Evolutionary conservation across 176 grass and related monocot species (phyloP), one percentile per base, ranked within the genome.

Genomic region (Tuctoria greenei): DNA sequence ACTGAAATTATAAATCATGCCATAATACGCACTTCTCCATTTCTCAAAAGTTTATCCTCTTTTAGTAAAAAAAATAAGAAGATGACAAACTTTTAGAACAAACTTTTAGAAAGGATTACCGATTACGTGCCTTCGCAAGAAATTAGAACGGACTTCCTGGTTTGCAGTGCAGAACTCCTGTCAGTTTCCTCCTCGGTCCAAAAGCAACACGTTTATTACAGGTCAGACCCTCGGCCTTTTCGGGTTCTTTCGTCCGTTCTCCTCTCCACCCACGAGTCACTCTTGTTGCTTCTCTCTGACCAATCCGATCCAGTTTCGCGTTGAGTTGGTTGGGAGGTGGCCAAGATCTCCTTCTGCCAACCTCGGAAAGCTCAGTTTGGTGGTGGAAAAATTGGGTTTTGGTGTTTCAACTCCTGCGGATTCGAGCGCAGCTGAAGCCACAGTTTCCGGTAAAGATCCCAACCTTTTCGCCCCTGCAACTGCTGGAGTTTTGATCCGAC

Each of bases 311-410:
- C 43, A 76, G 36, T 64, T 76, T 64, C 12, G 39, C 21, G 28
- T 5, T 37, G 8, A 61, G 66, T 54, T 26, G 41, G 66, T 54
- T 26, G 41, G 5, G 28, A 71, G 52, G 49, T 47, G 52, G 8
- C 26, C 18, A 35, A 58, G 66, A 71, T 71, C 78, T 80, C 66
- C 66, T 37, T 15, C 40, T 45, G n/a, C 44, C n/a, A 8, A 56
- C 28, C 61, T 23, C 31, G 50, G n/a, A 27, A 68, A 68, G 40
- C 28, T 61, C 28, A 28, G 25, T 57, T 54, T 24, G 24, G 74
- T 52, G 54, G 55, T 69, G 42, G 55, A 70, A 77, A 71, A 66
- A 42, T 77, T 64, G 54, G 18, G 11, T 43, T 77, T 76, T 41
- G 72, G n/a, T n/a, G 10, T 59, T 69, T 10, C 36, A 35, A 9